These are phyloP conservation scores for Starmerella geochares DNA, from an alignment of 805 yeast species.

Conservation along the genomic window DNA sequence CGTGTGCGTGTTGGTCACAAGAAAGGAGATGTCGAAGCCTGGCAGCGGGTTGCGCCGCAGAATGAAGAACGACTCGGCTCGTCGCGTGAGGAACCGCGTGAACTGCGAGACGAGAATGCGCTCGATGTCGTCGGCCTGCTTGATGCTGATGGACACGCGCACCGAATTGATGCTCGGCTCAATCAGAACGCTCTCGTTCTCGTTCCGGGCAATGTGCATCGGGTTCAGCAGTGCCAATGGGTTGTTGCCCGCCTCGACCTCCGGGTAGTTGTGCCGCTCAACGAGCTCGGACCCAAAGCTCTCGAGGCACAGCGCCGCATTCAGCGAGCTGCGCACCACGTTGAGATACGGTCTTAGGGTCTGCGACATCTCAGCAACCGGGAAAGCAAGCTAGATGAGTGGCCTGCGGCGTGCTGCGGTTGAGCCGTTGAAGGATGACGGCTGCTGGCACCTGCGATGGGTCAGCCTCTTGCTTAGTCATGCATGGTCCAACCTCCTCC, in stretches of 20 bases:
- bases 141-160: conserved; percentile 80
- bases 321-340: conserved; percentile 85
- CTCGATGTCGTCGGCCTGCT: conserved; percentile 97
- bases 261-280: conserved; percentile 96
- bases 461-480: too few relatives aligned
- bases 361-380: conserved; percentile 56
- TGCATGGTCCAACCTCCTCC: too few relatives aligned
- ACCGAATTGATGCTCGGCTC: conserved; percentile 92
- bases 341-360: conserved; percentile 89
- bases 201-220: conserved; percentile 83
- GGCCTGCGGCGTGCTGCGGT: conserved; percentile 2
- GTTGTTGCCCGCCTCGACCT: conserved; percentile 76
- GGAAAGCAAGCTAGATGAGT: neutral
- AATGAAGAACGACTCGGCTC: conserved; percentile 91
- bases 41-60: conserved; percentile 82
- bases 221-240: conserved; percentile 81
- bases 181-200: conserved; percentile 80
- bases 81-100: conserved; percentile 81
- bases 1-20: conserved; percentile 88
- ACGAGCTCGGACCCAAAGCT: conserved; percentile 91
- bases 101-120: conserved; percentile 88
- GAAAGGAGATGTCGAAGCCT: conserved; percentile 87
- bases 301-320: conserved; percentile 85
- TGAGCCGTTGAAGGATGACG: neutral
- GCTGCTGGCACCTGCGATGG: neutral